These are phyloP conservation scores for Candida peoriensis DNA, from an alignment of 805 yeast species.

Conservation along the genomic window DNA sequence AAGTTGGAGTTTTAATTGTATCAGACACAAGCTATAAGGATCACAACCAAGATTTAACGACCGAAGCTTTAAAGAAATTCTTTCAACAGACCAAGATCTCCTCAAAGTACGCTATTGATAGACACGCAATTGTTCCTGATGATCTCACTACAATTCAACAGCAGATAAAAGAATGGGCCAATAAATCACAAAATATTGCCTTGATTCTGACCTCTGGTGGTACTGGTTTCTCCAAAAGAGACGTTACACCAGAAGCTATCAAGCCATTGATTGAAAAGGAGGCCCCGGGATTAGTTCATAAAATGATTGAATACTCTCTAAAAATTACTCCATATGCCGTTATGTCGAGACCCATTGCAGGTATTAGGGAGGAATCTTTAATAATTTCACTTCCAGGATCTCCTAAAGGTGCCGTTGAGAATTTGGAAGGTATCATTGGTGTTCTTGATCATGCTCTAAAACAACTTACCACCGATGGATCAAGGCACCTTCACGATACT, in stretches of 20 bases:
- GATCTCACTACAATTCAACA: slow-evolving; percentile 19
- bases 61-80: slow-evolving; percentile 2
- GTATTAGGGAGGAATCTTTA: slow-evolving; percentile 32
- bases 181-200: slow-evolving; percentile 1
- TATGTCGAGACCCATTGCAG: slow-evolving; percentile 47
- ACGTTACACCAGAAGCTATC: slow-evolving; percentile 48
- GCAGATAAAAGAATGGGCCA: slow-evolving; percentile 25
- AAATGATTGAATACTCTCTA: slow-evolving; percentile 39
- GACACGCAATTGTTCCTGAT: slow-evolving; percentile 32
- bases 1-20: slow-evolving; percentile 5
- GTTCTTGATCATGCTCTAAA: slow-evolving; percentile 40
- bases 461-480: slow-evolving; percentile 30
- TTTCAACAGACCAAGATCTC: slow-evolving; percentile 4
- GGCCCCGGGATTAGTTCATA: slow-evolving; percentile 46
- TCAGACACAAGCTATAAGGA: slow-evolving; percentile 4
- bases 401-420: slow-evolving; percentile 43
- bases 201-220: slow-evolving; percentile 48
- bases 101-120: slow-evolving; percentile 7
- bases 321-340: slow-evolving; percentile 43
- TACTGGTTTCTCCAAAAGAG: slow-evolving; percentile 43
- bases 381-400: slow-evolving; percentile 49
- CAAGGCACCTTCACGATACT: slow-evolving; percentile 38
- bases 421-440: slow-evolving; percentile 32
- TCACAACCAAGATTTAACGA: slow-evolving; percentile 2
- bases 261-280: slow-evolving; percentile 34